A percentile compares a stretch with the other conserved stretches of the same genome.
Conservation (phyloP, 768 basidiomycete genomes). For the Mycena olivaceomarginata region DNA sequence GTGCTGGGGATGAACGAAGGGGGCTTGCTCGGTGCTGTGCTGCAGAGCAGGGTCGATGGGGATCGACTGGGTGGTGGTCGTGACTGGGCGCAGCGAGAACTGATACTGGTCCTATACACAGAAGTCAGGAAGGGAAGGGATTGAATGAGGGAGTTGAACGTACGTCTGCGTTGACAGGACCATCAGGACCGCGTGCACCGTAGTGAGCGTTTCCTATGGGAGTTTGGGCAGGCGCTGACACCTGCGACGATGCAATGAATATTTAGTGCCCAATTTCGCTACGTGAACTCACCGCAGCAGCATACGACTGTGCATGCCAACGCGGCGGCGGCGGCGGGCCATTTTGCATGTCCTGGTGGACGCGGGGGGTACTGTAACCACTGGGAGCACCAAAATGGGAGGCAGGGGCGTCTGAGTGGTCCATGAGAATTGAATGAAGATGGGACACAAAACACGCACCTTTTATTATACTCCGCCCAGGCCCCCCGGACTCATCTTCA, state of each 20-base stretch:
- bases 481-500: not conserved
- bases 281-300: not conserved
- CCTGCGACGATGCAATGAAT: not conserved
- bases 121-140: not conserved
- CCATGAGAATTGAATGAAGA: not conserved
- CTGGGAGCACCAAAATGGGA: not conserved
- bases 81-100: not conserved
- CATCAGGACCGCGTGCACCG: not conserved
- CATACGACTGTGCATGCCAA: not conserved
- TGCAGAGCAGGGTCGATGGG: not conserved
- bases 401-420: not conserved
- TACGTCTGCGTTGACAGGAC: not conserved
- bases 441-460: not conserved
- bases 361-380: not conserved
- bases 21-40: constrained; percentile 1
- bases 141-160: not conserved
- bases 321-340: not conserved
- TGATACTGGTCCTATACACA: not conserved
- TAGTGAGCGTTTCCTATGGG: not conserved
- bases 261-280: not conserved
- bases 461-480: not conserved
- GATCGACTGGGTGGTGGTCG: not conserved
- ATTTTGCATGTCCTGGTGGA: not conserved
- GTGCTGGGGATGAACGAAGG: constrained; percentile 5
- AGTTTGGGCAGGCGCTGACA: not conserved